Evolutionary conservation across 768 basidiomycete genomes (phyloP).

Genomic region (Boletus rubescentipes): DNA sequence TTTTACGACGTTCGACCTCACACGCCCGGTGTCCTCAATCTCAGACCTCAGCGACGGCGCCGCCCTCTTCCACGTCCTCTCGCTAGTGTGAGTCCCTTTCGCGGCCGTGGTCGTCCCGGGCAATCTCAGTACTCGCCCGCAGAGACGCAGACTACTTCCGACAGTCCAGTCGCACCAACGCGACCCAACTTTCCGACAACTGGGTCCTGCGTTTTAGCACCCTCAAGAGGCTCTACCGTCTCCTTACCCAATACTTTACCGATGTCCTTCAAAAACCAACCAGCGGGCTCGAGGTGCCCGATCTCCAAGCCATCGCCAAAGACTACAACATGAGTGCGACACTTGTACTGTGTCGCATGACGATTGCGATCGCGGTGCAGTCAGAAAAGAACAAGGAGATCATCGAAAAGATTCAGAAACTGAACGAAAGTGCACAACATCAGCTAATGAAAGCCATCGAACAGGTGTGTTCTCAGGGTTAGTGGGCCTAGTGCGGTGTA

Average conservation of each 20-base stretch:
- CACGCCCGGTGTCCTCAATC: conserved; percentile 58
- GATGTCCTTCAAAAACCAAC: conserved; percentile 82
- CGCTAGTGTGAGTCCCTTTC: conserved; percentile 58
- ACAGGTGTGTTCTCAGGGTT: conserved; percentile 55
- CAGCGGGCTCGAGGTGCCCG: conserved; percentile 77
- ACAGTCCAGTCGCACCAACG: conserved; percentile 52
- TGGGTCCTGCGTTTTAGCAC: conserved; percentile 87
- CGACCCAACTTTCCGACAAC: conserved; percentile 71
- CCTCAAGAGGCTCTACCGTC: conserved; percentile 81
- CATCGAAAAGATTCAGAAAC: conserved; percentile 82
- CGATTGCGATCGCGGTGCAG: conserved; percentile 85
- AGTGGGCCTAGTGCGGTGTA: background rate
- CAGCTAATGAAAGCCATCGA: conserved; percentile 92
- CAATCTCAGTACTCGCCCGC: conserved; percentile 7
- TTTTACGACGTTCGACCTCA: conserved; percentile 70
- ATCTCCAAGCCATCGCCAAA: conserved; percentile 84
- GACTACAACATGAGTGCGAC: conserved; percentile 64
- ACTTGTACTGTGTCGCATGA: conserved; percentile 73
- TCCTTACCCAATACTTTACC: conserved; percentile 86
- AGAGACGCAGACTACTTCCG: conserved; percentile 84
- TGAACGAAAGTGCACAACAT: conserved; percentile 84
- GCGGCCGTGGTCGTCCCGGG: background rate
- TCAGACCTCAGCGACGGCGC: conserved; percentile 80
- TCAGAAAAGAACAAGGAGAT: conserved; percentile 86
- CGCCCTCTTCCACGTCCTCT: conserved; percentile 72